These are phyloP conservation scores for Neonectria sp. DNA, from an alignment of 2,329 filamentous ascomycete genomes.

Conservation along the genomic window DNA sequence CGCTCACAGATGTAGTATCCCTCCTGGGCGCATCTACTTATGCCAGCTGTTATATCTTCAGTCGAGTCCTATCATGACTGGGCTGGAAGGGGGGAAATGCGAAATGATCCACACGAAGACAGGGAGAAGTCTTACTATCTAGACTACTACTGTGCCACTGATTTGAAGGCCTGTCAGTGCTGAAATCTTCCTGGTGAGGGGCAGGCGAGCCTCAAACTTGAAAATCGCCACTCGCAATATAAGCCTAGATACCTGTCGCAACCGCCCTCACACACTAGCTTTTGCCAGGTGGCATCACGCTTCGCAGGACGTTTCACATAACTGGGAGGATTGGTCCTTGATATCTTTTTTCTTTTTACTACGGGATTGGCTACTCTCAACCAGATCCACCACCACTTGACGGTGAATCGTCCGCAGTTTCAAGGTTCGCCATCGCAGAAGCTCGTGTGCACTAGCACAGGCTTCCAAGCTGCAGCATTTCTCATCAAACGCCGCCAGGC, in stretches of 20 bases:
- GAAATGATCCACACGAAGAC: not conserved
- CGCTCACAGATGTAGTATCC: conserved; percentile 6
- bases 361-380: conserved; percentile 42
- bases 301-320: not conserved
- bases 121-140: not conserved
- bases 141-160: not conserved
- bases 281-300: not conserved
- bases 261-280: not conserved
- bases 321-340: conserved; percentile 31
- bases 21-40: not conserved
- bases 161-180: not conserved
- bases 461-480: conserved; percentile 39
- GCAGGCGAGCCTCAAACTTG: not conserved
- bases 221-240: not conserved
- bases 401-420: conserved; percentile 43
- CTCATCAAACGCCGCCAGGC: conserved; percentile 38
- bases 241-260: not conserved
- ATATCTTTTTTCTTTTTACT: conserved; percentile 43
- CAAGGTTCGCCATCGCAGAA: conserved; percentile 45
- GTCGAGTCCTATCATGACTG: not conserved
- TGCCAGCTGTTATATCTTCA: not conserved
- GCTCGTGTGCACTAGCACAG: conserved; percentile 48
- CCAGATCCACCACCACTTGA: conserved; percentile 48
- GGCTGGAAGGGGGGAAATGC: no score
- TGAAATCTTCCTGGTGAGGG: not conserved